These are phyloP conservation scores for Daldinia bambusicola DNA, from an alignment of 495 filamentous ascomycete species.

Conservation along the genomic window DNA sequence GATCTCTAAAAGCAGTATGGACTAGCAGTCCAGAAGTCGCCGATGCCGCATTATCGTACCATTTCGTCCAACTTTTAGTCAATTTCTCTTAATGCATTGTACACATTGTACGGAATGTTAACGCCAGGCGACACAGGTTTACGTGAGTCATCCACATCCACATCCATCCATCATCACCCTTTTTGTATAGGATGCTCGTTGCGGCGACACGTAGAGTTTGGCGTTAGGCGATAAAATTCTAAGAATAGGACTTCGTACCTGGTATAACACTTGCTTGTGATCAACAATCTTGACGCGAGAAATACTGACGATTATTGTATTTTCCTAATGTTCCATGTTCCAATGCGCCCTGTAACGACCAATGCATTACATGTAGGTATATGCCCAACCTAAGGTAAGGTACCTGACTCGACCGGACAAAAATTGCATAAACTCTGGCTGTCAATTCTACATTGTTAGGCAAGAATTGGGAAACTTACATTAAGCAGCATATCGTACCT, in stretches of 20 bases:
- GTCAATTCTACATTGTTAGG: neutral
- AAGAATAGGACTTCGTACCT: neutral
- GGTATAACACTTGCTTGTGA: neutral
- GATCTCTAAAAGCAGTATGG: neutral
- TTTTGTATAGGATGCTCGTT: neutral
- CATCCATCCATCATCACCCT: neutral
- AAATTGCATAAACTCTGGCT: neutral
- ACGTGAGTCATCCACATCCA: neutral
- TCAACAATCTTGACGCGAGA: neutral
- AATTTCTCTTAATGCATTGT: neutral
- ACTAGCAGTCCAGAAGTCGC: neutral
- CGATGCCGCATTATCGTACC: constrained; percentile 5
- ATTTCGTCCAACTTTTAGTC: neutral
- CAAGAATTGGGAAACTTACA: neutral
- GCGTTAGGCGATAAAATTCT: neutral
- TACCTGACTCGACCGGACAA: neutral
- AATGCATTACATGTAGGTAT: no score
- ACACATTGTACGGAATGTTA: neutral
- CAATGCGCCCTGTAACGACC: neutral
- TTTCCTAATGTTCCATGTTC: neutral
- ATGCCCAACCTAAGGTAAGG: no score
- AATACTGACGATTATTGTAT: neutral
- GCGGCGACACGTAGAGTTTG: neutral
- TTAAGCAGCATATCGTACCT: neutral
- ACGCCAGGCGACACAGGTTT: neutral